Percentiles rank a stretch among this genome's conserved stretches.
Conservation (phyloP, 192 early-diverging fungal species). For the Funneliformis mosseae region DNA sequence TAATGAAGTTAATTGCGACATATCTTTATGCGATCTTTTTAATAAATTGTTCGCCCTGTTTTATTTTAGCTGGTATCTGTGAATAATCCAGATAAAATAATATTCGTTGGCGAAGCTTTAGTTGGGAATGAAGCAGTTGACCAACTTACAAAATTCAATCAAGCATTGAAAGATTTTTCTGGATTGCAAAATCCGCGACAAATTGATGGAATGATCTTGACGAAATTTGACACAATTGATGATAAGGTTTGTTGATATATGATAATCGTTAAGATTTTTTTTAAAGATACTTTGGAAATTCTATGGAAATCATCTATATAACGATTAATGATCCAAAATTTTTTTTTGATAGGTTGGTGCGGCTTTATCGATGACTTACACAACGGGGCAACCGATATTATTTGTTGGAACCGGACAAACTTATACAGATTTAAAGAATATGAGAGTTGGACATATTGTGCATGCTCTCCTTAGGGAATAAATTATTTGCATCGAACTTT, state of each 20-base stretch:
- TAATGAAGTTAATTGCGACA: background rate
- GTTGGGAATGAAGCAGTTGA: conserved; percentile 98
- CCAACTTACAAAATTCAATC: conserved; percentile 96
- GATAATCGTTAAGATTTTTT: background rate
- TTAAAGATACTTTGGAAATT: background rate
- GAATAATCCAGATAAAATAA: conserved; percentile 93
- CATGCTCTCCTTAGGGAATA: conserved; percentile 63
- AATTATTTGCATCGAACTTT: background rate
- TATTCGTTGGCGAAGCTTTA: conserved; percentile 97
- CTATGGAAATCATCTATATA: background rate
- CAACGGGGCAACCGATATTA: conserved; percentile 91
- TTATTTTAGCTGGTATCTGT: conserved; percentile 69
- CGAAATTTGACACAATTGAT: conserved; percentile 97
- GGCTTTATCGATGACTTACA: conserved; percentile 94
- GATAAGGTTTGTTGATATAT: conserved; percentile 66
- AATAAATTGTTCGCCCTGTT: background rate
- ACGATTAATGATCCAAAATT: background rate
- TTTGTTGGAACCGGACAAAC: conserved; percentile 99
- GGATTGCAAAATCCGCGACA: conserved; percentile 77
- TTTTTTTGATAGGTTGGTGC: conserved; percentile 73
- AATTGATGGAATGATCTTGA: conserved; percentile 95
- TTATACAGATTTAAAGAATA: conserved; percentile 90
- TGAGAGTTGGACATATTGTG: conserved; percentile 79
- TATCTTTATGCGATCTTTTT: background rate
- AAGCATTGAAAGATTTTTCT: conserved; percentile 88